Evolutionary conservation across 2,329 filamentous ascomycete species (phyloP).

Genomic region (Gliomastix tumulicola): DNA sequence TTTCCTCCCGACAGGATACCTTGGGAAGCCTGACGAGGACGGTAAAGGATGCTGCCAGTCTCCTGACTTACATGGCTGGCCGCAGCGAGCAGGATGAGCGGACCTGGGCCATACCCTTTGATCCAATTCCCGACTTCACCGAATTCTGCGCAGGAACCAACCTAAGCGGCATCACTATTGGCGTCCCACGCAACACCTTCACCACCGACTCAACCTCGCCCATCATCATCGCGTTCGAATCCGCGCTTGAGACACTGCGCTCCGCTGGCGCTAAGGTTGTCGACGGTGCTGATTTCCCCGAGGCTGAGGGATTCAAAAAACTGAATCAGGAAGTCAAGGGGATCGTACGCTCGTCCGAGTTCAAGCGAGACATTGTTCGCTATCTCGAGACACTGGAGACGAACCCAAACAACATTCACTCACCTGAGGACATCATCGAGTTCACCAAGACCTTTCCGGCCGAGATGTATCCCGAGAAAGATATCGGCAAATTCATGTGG

Average conservation of each 20-base stretch:
- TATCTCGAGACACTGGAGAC: conserved; percentile 19
- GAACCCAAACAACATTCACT: conserved; percentile 51
- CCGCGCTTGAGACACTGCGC: conserved; percentile 42
- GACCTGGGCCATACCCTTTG: conserved; percentile 49
- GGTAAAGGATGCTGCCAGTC: conserved; percentile 60
- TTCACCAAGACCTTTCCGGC: conserved; percentile 45
- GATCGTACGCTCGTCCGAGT: conserved; percentile 42
- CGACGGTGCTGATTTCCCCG: conserved; percentile 44
- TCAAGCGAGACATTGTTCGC: conserved; percentile 41
- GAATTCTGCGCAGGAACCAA: conserved; percentile 45
- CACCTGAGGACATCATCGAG: conserved; percentile 38
- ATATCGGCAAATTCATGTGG: conserved; percentile 51
- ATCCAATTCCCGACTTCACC: conserved; percentile 50
- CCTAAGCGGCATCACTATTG: conserved; percentile 52
- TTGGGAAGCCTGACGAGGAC: conserved; percentile 62
- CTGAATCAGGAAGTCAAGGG: conserved; percentile 44
- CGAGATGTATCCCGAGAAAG: conserved; percentile 58
- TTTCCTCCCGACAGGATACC: conserved; percentile 60
- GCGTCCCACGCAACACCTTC: conserved; percentile 55
- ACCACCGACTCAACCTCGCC: conserved; percentile 11
- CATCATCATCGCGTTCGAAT: conserved; percentile 43
- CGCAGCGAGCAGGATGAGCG: conserved; percentile 54
- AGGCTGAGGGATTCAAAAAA: conserved; percentile 38
- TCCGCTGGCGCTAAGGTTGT: conserved; percentile 51
- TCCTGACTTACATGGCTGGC: conserved; percentile 50